Conservation (phyloP, 257 asterid species). For the Lantana camara region DNA sequence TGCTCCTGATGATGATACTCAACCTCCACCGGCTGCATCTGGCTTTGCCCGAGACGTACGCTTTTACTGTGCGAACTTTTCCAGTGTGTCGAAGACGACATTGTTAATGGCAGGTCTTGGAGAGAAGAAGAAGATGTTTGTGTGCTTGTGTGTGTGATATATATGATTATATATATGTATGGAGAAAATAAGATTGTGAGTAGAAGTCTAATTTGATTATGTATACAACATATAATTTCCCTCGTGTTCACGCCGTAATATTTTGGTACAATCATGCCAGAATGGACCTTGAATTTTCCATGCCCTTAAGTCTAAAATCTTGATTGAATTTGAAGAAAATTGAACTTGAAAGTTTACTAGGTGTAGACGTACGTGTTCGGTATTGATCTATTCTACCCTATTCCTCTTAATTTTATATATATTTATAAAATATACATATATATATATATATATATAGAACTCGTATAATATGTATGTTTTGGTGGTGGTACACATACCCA, state of each 20-base stretch:
- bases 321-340: neutral
- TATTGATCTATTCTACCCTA: too few species aligned
- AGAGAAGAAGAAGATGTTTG: neutral
- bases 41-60: slow-evolving; percentile 42
- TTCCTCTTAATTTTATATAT: neutral
- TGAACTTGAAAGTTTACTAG: neutral
- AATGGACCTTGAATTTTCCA: neutral
- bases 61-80: slow-evolving; percentile 54
- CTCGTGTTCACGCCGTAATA: slow-evolving; percentile 21
- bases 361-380: neutral
- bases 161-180: neutral
- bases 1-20: slow-evolving; percentile 21
- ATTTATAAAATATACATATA: neutral
- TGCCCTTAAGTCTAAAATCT: neutral
- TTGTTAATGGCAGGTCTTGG: neutral
- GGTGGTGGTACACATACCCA: too few species aligned
- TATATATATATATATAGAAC: too few species aligned
- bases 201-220: neutral
- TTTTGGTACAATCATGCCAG: too few species aligned
- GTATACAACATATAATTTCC: neutral
- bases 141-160: neutral
- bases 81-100: slow-evolving; percentile 35
- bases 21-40: slow-evolving; percentile 10
- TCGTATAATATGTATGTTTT: too few species aligned
- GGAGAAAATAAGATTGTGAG: neutral